Evolutionary conservation across 768 basidiomycete species (phyloP).

Genomic region (Strobilomyces confusus): DNA sequence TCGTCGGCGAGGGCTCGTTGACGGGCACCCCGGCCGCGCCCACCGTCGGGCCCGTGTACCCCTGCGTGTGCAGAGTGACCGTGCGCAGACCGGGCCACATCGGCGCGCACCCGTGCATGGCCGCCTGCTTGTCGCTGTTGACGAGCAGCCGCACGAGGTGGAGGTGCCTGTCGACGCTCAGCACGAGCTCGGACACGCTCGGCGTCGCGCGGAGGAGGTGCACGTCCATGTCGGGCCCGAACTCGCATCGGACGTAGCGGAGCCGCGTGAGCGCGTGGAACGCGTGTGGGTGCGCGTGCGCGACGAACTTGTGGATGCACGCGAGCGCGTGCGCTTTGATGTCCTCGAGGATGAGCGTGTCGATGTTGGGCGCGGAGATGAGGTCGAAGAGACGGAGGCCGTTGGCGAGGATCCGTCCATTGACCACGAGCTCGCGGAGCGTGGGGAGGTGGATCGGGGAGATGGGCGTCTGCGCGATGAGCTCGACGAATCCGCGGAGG

Average conservation of each 20-base stretch:
- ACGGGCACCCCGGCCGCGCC: slow-evolving; percentile 20
- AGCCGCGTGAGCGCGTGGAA: slow-evolving; percentile 29
- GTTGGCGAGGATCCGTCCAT: slow-evolving; percentile 27
- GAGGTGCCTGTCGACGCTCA: slow-evolving; percentile 29
- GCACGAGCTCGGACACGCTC: slow-evolving; percentile 27
- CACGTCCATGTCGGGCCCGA: slow-evolving; percentile 30
- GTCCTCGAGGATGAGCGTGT: slow-evolving; percentile 31
- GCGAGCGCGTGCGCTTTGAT: slow-evolving; percentile 24
- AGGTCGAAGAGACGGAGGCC: slow-evolving; percentile 31
- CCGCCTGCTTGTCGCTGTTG: slow-evolving; percentile 33
- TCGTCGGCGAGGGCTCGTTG: slow-evolving; percentile 30
- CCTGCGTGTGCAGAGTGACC: slow-evolving; percentile 30
- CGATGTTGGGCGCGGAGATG: slow-evolving; percentile 30
- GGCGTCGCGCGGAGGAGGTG: slow-evolving; percentile 32
- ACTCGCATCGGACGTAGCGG: slow-evolving; percentile 29
- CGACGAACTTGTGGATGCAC: slow-evolving; percentile 28
- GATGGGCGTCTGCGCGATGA: slow-evolving; percentile 15
- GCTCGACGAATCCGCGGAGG: slow-evolving; percentile 31
- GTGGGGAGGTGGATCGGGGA: slow-evolving; percentile 22
- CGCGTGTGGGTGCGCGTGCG: slow-evolving; percentile 22
- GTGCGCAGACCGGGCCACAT: slow-evolving; percentile 28
- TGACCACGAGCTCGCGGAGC: slow-evolving; percentile 30
- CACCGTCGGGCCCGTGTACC: slow-evolving; percentile 18
- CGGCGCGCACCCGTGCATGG: slow-evolving; percentile 23
- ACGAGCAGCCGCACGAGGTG: slow-evolving; percentile 30